Base-by-base conservation (phyloP, 495 filamentous ascomycete genomes). In the Clavariopsis aquatica region DNA sequence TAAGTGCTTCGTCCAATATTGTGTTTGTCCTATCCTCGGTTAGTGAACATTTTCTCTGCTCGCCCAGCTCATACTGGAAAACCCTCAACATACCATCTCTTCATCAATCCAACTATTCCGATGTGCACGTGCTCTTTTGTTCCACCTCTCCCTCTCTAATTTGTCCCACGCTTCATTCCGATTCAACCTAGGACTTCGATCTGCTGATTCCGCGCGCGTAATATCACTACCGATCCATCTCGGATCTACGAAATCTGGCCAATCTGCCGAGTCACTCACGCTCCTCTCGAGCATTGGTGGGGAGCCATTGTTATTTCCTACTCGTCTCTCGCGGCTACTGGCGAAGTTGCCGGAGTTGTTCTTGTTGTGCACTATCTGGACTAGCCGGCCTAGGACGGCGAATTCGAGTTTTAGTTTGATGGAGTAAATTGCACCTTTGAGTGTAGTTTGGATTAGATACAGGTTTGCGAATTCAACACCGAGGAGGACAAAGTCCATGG, bases 351-450 rank as follows among this genome's bases (percentile, higher is more conserved):
- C 61, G 2, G 53, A 49, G 17, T 27, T 43, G 13, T 43, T 43
- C 38, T 43, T 43, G 38, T n/a, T 43, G 38, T 22, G 46, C n/a
- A 66, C 57, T 13, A 80, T 46, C 20, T 71, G 59, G 65, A 77
- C 72, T 7, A 82, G 73, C 24, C 75, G 68, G 52, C 77, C 77
- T 10, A 88, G 79, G 36, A 87, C 82, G 49, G 82, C 81, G 71
- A 87, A 87, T 67, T 88, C 85, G 26, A 88, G 76, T 70, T 87
- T 87, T 28, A 88, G 76, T 72, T 88, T 88, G 73, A 87, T 77
- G 74, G 81, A 82, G 75, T 88, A 88, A 31, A 87, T 74, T 57
- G 82, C 78, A 26, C 82, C 81, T 68, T 87, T 87, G 65, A 84
- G 77, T 62, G 82, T 81, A 26, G 83, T 83, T 73, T 87, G 80